Conservation (phyloP, 2,329 filamentous ascomycete genomes). For the Xylariaceae sp. region DNA sequence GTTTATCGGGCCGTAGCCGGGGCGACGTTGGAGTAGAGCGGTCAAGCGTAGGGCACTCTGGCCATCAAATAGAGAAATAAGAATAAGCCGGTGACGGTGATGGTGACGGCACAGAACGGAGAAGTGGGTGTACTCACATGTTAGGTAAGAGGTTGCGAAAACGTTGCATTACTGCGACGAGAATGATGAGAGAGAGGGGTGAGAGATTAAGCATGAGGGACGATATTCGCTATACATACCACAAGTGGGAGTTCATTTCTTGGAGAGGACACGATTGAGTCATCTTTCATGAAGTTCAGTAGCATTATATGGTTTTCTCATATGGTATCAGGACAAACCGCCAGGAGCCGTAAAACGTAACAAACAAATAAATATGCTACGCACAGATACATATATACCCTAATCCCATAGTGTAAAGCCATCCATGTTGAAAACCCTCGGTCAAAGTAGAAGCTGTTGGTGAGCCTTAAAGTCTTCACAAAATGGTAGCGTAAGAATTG, state of each 20-base stretch:
- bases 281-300: neutral
- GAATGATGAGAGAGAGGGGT: too few species aligned
- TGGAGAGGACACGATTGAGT: neutral
- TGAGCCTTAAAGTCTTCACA: constrained; percentile 7
- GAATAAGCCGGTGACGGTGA: too few species aligned
- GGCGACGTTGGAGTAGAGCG: too few species aligned
- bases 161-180: too few species aligned
- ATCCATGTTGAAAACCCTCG: constrained; percentile 5
- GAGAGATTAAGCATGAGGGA: too few species aligned
- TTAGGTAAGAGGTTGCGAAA: too few species aligned
- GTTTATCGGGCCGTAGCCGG: too few species aligned
- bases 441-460: neutral
- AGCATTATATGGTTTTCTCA: constrained; percentile 10
- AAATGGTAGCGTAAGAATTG: constrained; percentile 20
- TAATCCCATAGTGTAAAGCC: constrained; percentile 6
- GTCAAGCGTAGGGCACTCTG: too few species aligned
- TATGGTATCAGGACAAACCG: constrained; percentile 7
- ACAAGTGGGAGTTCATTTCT: neutral
- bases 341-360: neutral
- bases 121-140: too few species aligned
- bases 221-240: neutral
- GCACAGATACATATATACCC: constrained; percentile 12
- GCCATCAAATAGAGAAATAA: too few species aligned
- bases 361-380: constrained; percentile 11
- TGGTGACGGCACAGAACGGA: too few species aligned